Base-by-base conservation (phyloP, 148 eudicot genomes). In the Limonium bicolor region DNA sequence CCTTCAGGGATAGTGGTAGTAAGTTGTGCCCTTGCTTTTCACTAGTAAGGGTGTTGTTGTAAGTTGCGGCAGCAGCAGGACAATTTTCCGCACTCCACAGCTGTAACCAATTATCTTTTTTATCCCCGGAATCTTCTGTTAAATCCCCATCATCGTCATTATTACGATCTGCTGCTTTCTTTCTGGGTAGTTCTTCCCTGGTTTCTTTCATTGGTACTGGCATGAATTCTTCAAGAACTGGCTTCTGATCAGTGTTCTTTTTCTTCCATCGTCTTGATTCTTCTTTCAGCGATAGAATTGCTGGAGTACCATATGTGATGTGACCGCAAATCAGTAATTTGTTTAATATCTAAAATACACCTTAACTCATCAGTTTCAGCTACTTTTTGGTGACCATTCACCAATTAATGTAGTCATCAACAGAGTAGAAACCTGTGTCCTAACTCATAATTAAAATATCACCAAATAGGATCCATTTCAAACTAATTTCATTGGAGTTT, bases 51-150 rank as follows among this genome's bases (percentile, higher is more conserved):
- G n/a, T n/a, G n/a, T n/a, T n/a, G n/a, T n/a, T n/a, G n/a, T n/a
- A n/a, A n/a, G n/a, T n/a, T n/a, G n/a, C n/a, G n/a, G n/a, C n/a
- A n/a, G n/a, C n/a, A n/a, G n/a, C n/a, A n/a, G n/a, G n/a, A n/a
- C n/a, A n/a, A n/a, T n/a, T n/a, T n/a, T 64, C 52, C 6, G 61
- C 46, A 55, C 56, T 84, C 95, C 96, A 86, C 6, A 86, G 71
- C 63, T 81, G 96, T 50, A 81, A 41, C 96, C 96, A 81, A 50
- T 70, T 64, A n/a, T n/a, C n/a, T 70, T 38, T 72, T 61, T 77
- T 86, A 38, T 85, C 90, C 34, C 20, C 58, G 20, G 58, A 73
- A 5, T 59, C 52, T 4, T 52, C 67, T 17, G 29, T 41, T 4
- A 10, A 35, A 8, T 35, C 38, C 5, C 16, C 38, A 2, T 35